Percentiles rank a stretch among this genome's conserved stretches.
These are phyloP conservation scores for Beta lomatogona DNA, from an alignment of 179 eudicot genomes.

Conservation along the genomic window DNA sequence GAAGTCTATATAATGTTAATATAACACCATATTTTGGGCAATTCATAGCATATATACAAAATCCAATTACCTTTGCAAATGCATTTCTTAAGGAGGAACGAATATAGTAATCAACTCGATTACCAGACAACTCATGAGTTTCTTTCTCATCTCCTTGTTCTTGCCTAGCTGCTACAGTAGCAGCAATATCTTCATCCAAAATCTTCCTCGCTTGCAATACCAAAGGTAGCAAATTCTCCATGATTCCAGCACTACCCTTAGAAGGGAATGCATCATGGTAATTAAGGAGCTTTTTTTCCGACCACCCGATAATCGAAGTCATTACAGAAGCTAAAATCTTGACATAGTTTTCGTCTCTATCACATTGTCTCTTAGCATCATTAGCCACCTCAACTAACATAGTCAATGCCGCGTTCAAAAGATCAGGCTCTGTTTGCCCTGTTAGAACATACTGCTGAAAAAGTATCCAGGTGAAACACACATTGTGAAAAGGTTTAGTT, in stretches of 20 bases:
- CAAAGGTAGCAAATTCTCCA: conserved; percentile 72
- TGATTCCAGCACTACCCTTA: conserved; percentile 37
- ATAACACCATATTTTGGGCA: background rate
- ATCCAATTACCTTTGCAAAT: conserved; percentile 54
- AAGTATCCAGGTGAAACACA: conserved; percentile 84
- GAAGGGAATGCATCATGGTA: conserved; percentile 51
- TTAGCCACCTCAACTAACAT: conserved; percentile 70
- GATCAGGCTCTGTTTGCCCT: conserved; percentile 71
- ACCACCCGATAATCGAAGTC: conserved; percentile 61
- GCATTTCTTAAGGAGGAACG: conserved; percentile 70
- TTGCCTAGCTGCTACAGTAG: conserved; percentile 38
- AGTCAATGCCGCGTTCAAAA: conserved; percentile 58
- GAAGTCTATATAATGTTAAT: background rate
- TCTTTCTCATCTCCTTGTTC: conserved; percentile 37
- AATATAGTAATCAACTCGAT: conserved; percentile 69
- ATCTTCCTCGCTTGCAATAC: conserved; percentile 57
- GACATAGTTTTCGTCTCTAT: conserved; percentile 53
- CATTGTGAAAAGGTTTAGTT: conserved; percentile 52
- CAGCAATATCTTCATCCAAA: conserved; percentile 63
- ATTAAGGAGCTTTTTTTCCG: conserved; percentile 61
- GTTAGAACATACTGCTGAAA: conserved; percentile 68
- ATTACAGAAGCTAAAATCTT: conserved; percentile 58
- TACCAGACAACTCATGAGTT: conserved; percentile 27
- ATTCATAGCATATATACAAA: background rate
- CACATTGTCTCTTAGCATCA: conserved; percentile 63